Evolutionary conservation across 768 basidiomycete species (phyloP).

Genomic region (Cyclocybe cylindracea): DNA sequence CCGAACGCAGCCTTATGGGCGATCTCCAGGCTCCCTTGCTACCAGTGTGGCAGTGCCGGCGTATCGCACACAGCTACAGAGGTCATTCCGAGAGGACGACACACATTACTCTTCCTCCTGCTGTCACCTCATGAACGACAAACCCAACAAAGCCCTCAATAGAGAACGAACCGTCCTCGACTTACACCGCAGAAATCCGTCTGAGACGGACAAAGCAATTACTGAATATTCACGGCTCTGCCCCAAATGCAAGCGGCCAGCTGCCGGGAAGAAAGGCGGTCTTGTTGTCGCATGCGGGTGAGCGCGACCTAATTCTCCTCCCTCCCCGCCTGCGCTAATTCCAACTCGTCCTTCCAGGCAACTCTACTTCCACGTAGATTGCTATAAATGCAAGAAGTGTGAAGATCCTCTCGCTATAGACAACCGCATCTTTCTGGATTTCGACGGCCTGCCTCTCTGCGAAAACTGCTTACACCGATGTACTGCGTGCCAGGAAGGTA

Average conservation of each 20-base stretch:
- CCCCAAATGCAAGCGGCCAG: constrained; percentile 13
- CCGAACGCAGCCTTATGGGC: no score
- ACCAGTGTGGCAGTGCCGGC: no score
- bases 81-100: not conserved
- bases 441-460: constrained; percentile 16
- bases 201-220: not conserved
- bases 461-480: constrained; percentile 14
- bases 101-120: not conserved
- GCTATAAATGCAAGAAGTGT: constrained; percentile 20
- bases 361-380: constrained; percentile 16
- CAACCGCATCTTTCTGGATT: constrained; percentile 13
- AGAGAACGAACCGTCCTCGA: constrained; percentile 13
- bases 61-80: no score
- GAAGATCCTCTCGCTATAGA: constrained; percentile 8
- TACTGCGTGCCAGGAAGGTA: constrained; percentile 10
- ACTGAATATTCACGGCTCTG: constrained; percentile 1
- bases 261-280: constrained; percentile 15
- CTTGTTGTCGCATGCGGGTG: constrained; percentile 16
- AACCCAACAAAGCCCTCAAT: constrained; percentile 4
- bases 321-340: not conserved
- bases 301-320: not conserved
- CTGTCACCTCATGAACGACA: not conserved
- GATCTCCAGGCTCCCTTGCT: no score
- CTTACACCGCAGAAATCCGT: constrained; percentile 5
- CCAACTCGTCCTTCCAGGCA: not conserved